Evolutionary conservation across 108 stramenopile species (phyloP).

Genomic region (Nitzschia palea): DNA sequence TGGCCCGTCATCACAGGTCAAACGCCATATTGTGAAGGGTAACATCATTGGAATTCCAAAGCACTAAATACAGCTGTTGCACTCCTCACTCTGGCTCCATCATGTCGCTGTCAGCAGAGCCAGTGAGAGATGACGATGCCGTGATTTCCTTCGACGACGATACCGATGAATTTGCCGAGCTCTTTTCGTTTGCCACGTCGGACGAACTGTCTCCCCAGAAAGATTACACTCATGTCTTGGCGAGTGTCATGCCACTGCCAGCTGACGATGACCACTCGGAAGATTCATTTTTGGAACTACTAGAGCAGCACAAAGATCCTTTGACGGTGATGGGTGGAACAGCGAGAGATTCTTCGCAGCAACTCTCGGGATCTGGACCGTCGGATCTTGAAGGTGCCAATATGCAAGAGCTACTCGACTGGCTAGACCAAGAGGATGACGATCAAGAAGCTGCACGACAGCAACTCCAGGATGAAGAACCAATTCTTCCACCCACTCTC

Average conservation of each 20-base stretch:
- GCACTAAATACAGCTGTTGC: no score
- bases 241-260: conserved; percentile 13
- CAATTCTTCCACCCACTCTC: conserved; percentile 6
- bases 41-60: no score
- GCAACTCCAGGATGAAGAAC: conserved; percentile 16
- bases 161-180: conserved; percentile 50
- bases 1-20: no score
- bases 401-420: conserved; percentile 76
- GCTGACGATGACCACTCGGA: conserved; percentile 13
- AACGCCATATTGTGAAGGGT: no score
- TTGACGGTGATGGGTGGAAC: conserved; percentile 3
- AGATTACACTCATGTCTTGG: conserved; percentile 10
- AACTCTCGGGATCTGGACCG: background rate
- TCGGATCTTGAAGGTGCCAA: conserved; percentile 48
- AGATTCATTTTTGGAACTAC: conserved; percentile 42
- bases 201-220: background rate
- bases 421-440: conserved; percentile 70
- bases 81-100: no score
- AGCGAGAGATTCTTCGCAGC: background rate
- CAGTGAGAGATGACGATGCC: background rate
- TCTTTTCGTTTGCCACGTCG: conserved; percentile 52
- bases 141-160: conserved; percentile 30
- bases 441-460: conserved; percentile 11
- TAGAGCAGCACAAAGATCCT: conserved; percentile 27
- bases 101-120: background rate